These are phyloP conservation scores for Selenicereus undatus DNA, from an alignment of 148 eudicot genomes.

Conservation along the genomic window DNA sequence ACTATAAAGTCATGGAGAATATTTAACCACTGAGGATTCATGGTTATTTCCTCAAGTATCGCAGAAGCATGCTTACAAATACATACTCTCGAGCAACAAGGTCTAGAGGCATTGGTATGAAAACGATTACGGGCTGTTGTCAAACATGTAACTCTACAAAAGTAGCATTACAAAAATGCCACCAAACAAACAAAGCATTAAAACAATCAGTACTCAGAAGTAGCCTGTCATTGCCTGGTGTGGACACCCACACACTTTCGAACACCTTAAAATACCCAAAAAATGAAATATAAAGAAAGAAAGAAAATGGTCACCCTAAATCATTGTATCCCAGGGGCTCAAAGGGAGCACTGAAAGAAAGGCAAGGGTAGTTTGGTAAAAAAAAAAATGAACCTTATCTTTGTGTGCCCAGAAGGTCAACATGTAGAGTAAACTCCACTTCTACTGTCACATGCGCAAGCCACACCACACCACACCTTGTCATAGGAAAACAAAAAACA, in stretches of 20 bases:
- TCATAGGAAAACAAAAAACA: not conserved
- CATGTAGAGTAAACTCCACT: constrained; percentile 1
- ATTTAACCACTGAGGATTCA: not conserved
- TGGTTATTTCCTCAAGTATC: not conserved
- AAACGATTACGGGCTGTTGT: not conserved
- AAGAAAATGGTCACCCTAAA: not conserved
- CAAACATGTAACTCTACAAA: not conserved
- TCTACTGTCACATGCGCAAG: constrained; percentile 5
- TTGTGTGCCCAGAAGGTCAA: not conserved
- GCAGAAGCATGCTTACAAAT: not conserved
- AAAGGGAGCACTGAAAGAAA: not conserved
- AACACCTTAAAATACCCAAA: not conserved
- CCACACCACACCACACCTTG: not conserved
- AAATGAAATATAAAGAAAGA: not conserved
- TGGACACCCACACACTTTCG: not conserved
- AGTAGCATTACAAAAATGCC: not conserved
- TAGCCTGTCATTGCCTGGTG: not conserved
- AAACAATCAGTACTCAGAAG: not conserved
- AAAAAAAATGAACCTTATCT: not conserved
- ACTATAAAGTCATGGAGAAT: not conserved
- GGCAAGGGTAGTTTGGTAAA: not conserved
- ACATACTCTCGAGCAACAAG: not conserved
- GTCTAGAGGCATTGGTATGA: not conserved
- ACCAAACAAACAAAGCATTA: not conserved
- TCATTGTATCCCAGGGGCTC: not conserved